Evolutionary conservation across 139 green algal species (phyloP).

Genomic region (Chlamydomonas incerta): DNA sequence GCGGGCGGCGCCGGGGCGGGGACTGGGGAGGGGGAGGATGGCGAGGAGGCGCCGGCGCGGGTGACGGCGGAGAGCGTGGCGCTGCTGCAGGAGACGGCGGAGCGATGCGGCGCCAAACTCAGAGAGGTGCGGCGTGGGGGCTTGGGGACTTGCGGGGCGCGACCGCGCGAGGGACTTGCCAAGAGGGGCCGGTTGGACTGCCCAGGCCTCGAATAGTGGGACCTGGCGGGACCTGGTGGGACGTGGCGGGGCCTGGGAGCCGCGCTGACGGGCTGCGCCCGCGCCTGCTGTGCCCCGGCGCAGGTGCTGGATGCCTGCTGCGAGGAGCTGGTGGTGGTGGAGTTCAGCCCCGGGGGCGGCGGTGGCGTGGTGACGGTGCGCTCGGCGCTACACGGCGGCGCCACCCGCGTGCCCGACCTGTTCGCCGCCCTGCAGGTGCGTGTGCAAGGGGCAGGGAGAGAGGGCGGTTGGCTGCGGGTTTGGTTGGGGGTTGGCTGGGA

Average conservation of each 20-base stretch:
- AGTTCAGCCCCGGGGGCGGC: neutral
- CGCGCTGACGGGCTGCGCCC: too few relatives aligned
- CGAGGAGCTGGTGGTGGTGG: conserved; percentile 6
- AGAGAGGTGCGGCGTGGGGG: neutral
- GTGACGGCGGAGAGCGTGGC: conserved; percentile 39
- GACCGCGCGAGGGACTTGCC: too few relatives aligned
- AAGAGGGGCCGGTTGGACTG: too few relatives aligned
- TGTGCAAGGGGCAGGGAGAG: neutral
- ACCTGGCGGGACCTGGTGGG: too few relatives aligned
- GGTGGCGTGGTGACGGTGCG: conserved; percentile 9
- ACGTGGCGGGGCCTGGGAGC: too few relatives aligned
- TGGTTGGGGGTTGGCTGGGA: too few relatives aligned
- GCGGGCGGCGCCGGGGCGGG: neutral
- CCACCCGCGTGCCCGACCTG: conserved; percentile 16
- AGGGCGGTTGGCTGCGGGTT: too few relatives aligned
- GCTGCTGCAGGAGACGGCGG: conserved; percentile 30
- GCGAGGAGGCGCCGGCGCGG: neutral
- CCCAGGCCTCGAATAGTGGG: too few relatives aligned
- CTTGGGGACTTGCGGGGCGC: neutral
- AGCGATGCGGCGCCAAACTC: neutral
- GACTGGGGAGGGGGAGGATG: neutral
- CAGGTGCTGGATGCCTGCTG: conserved; percentile 24
- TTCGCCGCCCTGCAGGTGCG: conserved; percentile 32
- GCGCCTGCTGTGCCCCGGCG: neutral
- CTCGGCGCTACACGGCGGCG: neutral